phyloP scores from a whole-genome alignment of 352 stramenopile genomes.

The Plasmopara muralis region DNA sequence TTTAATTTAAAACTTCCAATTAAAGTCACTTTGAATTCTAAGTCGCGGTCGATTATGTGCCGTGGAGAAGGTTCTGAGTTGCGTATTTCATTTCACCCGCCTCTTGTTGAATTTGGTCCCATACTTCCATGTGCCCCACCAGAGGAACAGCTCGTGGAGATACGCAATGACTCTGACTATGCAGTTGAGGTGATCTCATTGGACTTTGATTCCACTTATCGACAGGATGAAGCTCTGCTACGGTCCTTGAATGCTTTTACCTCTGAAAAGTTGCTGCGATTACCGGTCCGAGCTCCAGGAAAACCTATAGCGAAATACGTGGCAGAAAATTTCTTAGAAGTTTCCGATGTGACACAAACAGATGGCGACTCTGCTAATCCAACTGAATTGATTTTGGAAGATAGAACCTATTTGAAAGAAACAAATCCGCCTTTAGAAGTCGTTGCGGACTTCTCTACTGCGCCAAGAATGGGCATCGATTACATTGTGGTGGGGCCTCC shows the following conservation, averaged over 20 bases:
- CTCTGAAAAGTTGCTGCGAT: conserved; percentile 55
- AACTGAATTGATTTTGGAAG: conserved; percentile 2
- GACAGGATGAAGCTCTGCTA: conserved; percentile 83
- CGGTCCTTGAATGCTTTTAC: conserved; percentile 46
- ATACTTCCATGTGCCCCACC: conserved; percentile 70
- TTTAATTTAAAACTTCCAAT: conserved; percentile 84
- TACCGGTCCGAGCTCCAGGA: conserved; percentile 67
- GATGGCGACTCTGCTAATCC: not conserved
- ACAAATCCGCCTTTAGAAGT: not conserved
- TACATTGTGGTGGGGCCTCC: conserved; percentile 80
- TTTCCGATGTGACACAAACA: conserved; percentile 8
- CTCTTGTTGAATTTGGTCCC: conserved; percentile 78
- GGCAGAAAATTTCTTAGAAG: conserved; percentile 26
- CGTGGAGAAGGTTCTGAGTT: conserved; percentile 75
- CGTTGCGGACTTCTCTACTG: conserved; percentile 4
- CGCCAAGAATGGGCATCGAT: conserved; percentile 47
- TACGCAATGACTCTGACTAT: conserved; percentile 87
- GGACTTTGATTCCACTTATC: conserved; percentile 82
- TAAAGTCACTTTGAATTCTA: conserved; percentile 78
- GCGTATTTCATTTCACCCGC: conserved; percentile 73
- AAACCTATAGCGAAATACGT: conserved; percentile 59
- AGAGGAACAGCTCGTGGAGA: conserved; percentile 48
- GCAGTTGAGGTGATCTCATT: conserved; percentile 88
- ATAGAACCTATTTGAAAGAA: not conserved
- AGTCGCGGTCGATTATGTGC: conserved; percentile 66